Evolutionary conservation across 306 rosid genomes (phyloP).

Genomic region (Prunus armeniaca): DNA sequence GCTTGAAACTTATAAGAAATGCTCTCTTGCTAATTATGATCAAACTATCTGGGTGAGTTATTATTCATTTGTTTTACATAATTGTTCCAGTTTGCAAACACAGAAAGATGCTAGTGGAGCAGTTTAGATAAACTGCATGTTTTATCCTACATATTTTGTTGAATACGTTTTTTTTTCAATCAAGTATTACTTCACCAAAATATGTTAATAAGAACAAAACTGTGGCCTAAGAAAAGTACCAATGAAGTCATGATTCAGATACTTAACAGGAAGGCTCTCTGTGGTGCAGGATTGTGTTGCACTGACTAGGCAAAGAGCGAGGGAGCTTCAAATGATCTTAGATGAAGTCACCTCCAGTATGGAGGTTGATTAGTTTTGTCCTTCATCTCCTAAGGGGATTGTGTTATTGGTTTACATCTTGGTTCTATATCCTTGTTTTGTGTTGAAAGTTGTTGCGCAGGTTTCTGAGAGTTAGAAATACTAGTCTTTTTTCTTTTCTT

Average conservation of each 20-base stretch:
- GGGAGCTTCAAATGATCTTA: constrained; percentile 59
- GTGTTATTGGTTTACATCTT: constrained; percentile 4
- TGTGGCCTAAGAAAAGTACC: neutral
- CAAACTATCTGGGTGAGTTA: neutral
- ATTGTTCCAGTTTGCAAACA: neutral
- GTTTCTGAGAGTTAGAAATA: neutral
- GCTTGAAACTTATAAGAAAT: neutral
- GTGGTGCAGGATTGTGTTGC: constrained; percentile 80
- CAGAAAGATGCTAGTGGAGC: neutral
- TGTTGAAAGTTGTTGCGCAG: neutral
- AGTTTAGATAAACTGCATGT: neutral
- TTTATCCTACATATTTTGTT: neutral
- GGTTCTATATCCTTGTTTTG: neutral
- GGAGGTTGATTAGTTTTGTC: constrained; percentile 60
- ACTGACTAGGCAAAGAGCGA: constrained; percentile 67
- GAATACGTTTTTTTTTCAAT: neutral
- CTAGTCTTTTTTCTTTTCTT: neutral
- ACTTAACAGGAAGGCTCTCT: constrained; percentile 15
- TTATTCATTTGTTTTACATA: neutral
- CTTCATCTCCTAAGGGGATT: neutral
- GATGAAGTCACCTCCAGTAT: constrained; percentile 54
- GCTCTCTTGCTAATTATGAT: neutral
- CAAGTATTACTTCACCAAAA: neutral
- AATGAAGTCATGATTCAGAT: neutral
- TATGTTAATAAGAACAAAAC: neutral